Conservation (phyloP, 2,329 filamentous ascomycete species). For the Fusarium illudens region DNA sequence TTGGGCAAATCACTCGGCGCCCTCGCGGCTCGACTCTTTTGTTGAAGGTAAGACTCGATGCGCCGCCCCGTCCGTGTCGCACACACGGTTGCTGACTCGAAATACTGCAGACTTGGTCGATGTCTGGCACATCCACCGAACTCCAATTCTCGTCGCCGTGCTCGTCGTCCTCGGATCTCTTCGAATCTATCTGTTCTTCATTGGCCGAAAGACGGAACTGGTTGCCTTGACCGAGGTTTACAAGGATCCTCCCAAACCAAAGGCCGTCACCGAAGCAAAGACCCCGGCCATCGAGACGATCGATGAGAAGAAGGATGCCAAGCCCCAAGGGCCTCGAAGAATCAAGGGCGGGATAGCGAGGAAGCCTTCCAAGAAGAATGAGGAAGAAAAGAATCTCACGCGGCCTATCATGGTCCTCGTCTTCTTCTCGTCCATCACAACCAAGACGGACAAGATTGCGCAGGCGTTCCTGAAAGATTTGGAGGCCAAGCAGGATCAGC, state of each 20-base stretch:
- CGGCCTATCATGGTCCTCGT: conserved; percentile 74
- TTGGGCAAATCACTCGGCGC: conserved; percentile 38
- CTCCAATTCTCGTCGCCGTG: conserved; percentile 52
- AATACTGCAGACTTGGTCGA: conserved; percentile 48
- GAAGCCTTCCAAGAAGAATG: conserved; percentile 41
- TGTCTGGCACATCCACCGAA: conserved; percentile 58
- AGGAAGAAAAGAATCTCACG: conserved; percentile 43
- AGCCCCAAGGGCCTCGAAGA: conserved; percentile 56
- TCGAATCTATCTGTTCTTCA: conserved; percentile 54
- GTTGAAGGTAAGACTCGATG: conserved; percentile 35
- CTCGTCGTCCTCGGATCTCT: conserved; percentile 51
- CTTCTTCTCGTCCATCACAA: conserved; percentile 91
- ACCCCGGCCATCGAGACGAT: conserved; percentile 29
- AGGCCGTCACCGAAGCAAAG: conserved; percentile 23
- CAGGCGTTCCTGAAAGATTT: conserved; percentile 68
- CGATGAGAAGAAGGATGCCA: conserved; percentile 42
- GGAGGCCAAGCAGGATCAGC: conserved; percentile 58
- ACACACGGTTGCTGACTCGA: conserved; percentile 15
- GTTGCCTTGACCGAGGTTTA: conserved; percentile 51
- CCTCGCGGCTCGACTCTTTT: conserved; percentile 37
- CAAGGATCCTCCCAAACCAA: conserved; percentile 33
- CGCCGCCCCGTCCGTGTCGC: not conserved
- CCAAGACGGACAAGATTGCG: conserved; percentile 79
- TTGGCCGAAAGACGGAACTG: conserved; percentile 47
- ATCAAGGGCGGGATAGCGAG: conserved; percentile 56